Evolutionary conservation across 305 asterid species (phyloP).

Genomic region (Fraxinus nigra): DNA sequence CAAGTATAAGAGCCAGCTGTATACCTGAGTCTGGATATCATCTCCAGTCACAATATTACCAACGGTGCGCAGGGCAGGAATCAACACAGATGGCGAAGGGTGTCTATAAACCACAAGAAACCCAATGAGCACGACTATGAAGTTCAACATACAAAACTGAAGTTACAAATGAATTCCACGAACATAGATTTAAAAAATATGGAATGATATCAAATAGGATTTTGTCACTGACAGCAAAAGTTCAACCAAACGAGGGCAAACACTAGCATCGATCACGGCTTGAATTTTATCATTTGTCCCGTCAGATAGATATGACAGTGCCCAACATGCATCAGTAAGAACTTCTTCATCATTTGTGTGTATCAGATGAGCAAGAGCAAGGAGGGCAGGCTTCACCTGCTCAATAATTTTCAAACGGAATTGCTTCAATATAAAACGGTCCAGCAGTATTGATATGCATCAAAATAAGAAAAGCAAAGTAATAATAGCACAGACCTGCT

Average conservation of each 20-base stretch:
- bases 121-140: not conserved
- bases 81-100: conserved; percentile 54
- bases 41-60: conserved; percentile 62
- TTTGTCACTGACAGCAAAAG: conserved; percentile 42
- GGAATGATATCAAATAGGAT: not conserved
- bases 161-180: not conserved
- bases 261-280: conserved; percentile 56
- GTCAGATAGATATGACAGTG: conserved; percentile 53
- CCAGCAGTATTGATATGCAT: no score
- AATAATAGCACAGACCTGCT: no score
- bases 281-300: conserved; percentile 55
- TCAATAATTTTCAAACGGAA: conserved; percentile 16
- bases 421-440: no score
- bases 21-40: conserved; percentile 58
- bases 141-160: not conserved
- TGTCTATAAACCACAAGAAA: conserved; percentile 30
- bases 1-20: not conserved
- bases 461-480: no score
- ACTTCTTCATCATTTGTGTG: conserved; percentile 53
- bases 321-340: conserved; percentile 62
- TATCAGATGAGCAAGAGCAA: conserved; percentile 50
- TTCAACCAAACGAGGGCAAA: conserved; percentile 52
- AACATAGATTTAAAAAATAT: not conserved
- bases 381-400: conserved; percentile 54
- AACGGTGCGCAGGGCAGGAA: conserved; percentile 53